phyloP scores from a whole-genome alignment of 768 basidiomycete genomes.

The Kwoniella pini region DNA sequence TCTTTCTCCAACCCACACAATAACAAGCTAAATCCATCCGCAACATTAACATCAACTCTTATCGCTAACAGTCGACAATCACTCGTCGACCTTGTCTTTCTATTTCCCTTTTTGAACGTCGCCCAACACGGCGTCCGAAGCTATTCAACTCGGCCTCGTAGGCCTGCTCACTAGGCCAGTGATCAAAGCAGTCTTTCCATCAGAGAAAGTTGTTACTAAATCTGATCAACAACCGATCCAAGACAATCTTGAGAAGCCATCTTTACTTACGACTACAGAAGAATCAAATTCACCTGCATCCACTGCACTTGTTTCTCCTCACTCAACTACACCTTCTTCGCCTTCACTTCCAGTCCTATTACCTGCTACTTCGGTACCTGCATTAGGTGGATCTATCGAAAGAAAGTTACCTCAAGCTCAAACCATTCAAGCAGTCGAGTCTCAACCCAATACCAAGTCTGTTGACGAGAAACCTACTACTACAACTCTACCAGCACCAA shows the following conservation, averaged over 20 bases:
- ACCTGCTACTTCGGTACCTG: conserved; percentile 8
- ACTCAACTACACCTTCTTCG: conserved; percentile 35
- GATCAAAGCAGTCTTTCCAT: conserved; percentile 49
- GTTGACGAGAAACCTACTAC: neutral
- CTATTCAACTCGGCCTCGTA: conserved; percentile 50
- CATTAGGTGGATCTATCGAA: conserved; percentile 9
- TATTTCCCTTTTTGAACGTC: conserved; percentile 6
- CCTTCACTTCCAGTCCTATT: conserved; percentile 18
- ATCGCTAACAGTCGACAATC: conserved; percentile 1
- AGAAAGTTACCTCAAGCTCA: neutral
- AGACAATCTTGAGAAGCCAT: conserved; percentile 7
- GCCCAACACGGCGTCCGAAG: conserved; percentile 47
- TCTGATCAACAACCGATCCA: conserved; percentile 1
- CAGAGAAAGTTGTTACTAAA: conserved; percentile 18
- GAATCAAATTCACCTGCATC: neutral
- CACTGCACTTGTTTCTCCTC: conserved; percentile 22
- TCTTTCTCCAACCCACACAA: neutral
- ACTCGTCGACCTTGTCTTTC: neutral
- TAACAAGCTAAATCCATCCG: too few relatives aligned
- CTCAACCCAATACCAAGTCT: neutral
- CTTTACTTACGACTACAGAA: neutral
- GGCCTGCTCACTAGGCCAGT: conserved; percentile 51
- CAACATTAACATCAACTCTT: too few relatives aligned
- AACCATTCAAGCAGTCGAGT: neutral
- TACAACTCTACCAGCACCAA: conserved; percentile 3